Evolutionary conservation across 1,284 basidiomycete genomes (phyloP).

Genomic region (Leccinum subrobustum): DNA sequence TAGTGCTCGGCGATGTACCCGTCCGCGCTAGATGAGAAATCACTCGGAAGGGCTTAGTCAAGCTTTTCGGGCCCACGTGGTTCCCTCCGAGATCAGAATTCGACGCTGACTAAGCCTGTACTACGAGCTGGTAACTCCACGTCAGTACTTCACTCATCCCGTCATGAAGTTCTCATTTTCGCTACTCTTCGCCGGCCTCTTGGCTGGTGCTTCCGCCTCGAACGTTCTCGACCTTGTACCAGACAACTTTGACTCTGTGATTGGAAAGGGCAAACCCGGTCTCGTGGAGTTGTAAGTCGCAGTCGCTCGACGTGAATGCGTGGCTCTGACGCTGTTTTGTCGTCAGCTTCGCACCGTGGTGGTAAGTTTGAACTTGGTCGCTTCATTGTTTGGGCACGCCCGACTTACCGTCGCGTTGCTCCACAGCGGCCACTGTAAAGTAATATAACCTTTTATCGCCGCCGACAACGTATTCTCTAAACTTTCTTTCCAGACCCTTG

Average conservation of each 20-base stretch:
- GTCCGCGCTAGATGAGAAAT: conserved; percentile 24
- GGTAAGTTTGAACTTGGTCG: conserved; percentile 45
- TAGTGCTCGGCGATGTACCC: neutral
- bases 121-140: conserved; percentile 22
- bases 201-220: conserved; percentile 64
- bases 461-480: neutral
- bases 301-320: neutral
- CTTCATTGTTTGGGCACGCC: neutral
- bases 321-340: neutral
- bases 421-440: conserved; percentile 80
- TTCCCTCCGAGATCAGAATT: no score
- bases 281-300: conserved; percentile 86
- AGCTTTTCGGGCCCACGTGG: no score
- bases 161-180: conserved; percentile 64
- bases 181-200: conserved; percentile 54
- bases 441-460: conserved; percentile 24
- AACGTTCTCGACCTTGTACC: conserved; percentile 80
- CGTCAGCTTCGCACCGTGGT: conserved; percentile 79
- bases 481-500: conserved; percentile 60
- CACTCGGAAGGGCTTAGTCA: neutral
- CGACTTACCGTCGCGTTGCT: conserved; percentile 1
- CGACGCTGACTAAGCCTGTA: conserved; percentile 28
- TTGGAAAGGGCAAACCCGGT: conserved; percentile 79
- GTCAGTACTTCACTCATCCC: conserved; percentile 28
- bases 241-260: conserved; percentile 71